A percentile compares a stretch with the other conserved stretches of the same genome.
phyloP scores from a whole-genome alignment of 257 asterid genomes.

The Ligustrum vulgare region DNA sequence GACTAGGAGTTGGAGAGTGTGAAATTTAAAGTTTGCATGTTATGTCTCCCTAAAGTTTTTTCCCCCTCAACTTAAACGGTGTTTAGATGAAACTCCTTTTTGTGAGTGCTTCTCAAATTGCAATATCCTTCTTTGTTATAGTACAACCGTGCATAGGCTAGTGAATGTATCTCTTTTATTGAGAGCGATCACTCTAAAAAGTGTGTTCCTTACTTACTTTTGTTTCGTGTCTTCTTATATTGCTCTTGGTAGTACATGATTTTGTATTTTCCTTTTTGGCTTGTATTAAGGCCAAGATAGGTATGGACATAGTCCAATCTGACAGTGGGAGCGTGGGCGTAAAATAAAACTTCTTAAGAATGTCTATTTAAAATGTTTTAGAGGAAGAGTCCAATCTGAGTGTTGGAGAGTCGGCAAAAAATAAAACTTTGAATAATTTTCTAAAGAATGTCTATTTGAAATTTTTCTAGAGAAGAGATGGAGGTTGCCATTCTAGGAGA shows the following conservation, averaged over 20 bases:
- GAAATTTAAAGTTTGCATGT: not conserved
- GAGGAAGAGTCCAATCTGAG: not conserved
- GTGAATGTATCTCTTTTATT: not conserved
- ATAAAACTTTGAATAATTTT: not conserved
- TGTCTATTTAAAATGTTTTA: not conserved
- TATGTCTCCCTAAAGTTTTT: not conserved
- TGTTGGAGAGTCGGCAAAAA: not conserved
- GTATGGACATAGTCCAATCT: not conserved
- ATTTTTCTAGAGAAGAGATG: constrained; percentile 8
- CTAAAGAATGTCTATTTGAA: not conserved
- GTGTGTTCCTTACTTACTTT: not conserved
- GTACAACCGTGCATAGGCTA: not conserved
- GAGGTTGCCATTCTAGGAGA: not conserved
- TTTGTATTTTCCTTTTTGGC: not conserved
- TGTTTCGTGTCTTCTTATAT: not conserved
- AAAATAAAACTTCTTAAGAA: not conserved
- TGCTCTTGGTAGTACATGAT: not conserved
- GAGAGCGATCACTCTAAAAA: not conserved
- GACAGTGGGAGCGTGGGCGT: not conserved
- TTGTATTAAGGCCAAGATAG: not conserved
- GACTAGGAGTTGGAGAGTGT: not conserved
- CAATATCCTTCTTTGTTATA: not conserved
- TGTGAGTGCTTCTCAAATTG: not conserved
- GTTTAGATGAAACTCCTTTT: not conserved
- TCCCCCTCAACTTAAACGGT: not conserved